These are phyloP conservation scores for Gaeumannomyces sp. DNA, from an alignment of 2,329 filamentous ascomycete species.

Conservation along the genomic window DNA sequence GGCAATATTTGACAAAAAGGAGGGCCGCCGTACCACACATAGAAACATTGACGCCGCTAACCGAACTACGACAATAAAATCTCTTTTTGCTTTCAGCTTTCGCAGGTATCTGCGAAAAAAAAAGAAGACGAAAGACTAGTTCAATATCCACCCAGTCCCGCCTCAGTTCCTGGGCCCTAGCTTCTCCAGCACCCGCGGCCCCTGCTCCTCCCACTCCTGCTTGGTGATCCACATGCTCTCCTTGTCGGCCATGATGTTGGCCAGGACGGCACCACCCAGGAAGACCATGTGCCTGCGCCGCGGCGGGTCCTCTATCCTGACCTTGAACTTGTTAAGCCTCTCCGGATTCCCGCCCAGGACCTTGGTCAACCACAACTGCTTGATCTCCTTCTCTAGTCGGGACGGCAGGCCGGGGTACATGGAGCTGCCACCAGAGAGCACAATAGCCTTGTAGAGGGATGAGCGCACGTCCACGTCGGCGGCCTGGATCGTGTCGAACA, in stretches of 20 bases:
- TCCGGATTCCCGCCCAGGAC: slow-evolving; percentile 89
- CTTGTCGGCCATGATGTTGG: slow-evolving; percentile 99
- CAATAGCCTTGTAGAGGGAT: slow-evolving; percentile 94
- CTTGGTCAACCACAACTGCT: slow-evolving; percentile 94
- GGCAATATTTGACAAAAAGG: too few species aligned
- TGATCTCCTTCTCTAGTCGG: slow-evolving; percentile 93
- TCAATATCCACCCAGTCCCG: too few species aligned
- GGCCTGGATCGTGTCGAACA: slow-evolving; percentile 97
- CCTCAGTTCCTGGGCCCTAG: slow-evolving; percentile 62
- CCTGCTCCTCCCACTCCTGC: slow-evolving; percentile 94
- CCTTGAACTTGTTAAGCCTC: slow-evolving; percentile 97
- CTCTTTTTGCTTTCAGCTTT: too few species aligned
- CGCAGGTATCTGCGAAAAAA: too few species aligned
- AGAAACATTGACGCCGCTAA: too few species aligned
- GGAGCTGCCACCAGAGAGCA: slow-evolving; percentile 92
- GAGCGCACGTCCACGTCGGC: slow-evolving; percentile 93
- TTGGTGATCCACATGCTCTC: slow-evolving; percentile 99
- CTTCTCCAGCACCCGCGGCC: slow-evolving; percentile 78
- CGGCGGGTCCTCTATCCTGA: slow-evolving; percentile 95
- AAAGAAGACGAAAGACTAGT: too few species aligned
- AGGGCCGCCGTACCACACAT: too few species aligned
- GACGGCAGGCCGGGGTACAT: slow-evolving; percentile 98
- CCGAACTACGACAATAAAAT: too few species aligned
- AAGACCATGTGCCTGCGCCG: slow-evolving; percentile 98
- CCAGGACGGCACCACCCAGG: slow-evolving; percentile 88